Base-by-base conservation (phyloP, 75 land plant species). In the Sequoiadendron giganteum region DNA sequence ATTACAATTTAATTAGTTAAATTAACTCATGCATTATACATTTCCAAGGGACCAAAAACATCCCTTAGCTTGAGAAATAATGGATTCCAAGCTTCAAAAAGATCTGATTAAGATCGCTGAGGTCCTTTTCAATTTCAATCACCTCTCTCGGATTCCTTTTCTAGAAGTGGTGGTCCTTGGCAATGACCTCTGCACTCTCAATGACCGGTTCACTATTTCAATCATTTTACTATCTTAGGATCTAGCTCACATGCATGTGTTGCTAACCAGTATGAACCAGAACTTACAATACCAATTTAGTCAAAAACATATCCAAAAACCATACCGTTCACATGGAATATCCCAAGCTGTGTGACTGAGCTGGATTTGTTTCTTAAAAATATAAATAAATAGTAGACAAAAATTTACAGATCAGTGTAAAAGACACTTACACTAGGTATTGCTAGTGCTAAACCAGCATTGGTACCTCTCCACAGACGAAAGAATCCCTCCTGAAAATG, bases 391-490 rank as follows among this genome's bases (percentile, higher is more conserved):
- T 11, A 82, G n/a, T 47, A 47, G 34, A 3, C 3, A 82, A 28
- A 19, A 82, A 21, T n/a, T 82, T 28, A 47, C 30, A 82, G 84
- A 82, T 47, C 43, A 47, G 16, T 55, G 68, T 61, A 43, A 18
- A 42, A 84, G 45, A 43, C 55, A 88, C 93, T 94, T 87, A 98
- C 99, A 4, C 97, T 97, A 79, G 99, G 99, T 76, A 98, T 78
- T 42, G 99, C 96, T 82, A 98, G 88, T 56, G 96, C 97, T 86
- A 98, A 89, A 56, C 94, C 96, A 40, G 99, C 99, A 91, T 94
- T 93, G 42, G 99, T 97, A 30, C 99, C 99, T 88, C 99, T 94
- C 99, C 99, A 98, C 13, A 98, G 86, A 83, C 99, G 94, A 56
- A 91, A 72, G 92, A 97, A 87, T 65, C 99, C 99, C 89, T 98